phyloP scores from a whole-genome alignment of 495 filamentous ascomycete species.

The Podospora appendiculata region DNA sequence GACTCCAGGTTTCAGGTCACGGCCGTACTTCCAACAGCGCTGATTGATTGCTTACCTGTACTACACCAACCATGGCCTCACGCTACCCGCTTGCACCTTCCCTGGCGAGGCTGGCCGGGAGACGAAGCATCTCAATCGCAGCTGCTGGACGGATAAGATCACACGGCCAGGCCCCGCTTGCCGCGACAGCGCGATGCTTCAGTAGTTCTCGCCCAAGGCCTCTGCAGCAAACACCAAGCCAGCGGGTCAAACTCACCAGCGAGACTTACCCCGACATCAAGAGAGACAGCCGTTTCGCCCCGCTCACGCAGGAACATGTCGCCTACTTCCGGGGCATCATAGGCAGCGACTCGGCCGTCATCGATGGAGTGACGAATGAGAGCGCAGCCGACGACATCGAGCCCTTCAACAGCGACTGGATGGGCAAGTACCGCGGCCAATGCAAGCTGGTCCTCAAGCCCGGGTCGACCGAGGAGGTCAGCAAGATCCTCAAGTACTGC shows the following conservation, averaged over 20 bases:
- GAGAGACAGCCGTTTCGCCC: constrained; percentile 64
- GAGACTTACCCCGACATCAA: constrained; percentile 79
- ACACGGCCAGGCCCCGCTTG: constrained; percentile 1
- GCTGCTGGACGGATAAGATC: background rate
- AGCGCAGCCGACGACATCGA: constrained; percentile 68
- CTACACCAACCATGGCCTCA: constrained; percentile 17
- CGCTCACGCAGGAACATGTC: constrained; percentile 70
- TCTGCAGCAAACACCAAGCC: constrained; percentile 15
- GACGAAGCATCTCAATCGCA: background rate
- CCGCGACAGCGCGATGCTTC: constrained; percentile 21
- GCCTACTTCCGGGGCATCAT: constrained; percentile 68
- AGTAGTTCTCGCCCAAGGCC: constrained; percentile 23
- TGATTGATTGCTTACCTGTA: background rate
- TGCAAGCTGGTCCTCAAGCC: constrained; percentile 83
- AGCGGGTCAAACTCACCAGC: constrained; percentile 61
- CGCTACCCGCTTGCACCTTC: constrained; percentile 15
- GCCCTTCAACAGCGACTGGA: constrained; percentile 95
- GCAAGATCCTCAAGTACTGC: constrained; percentile 84
- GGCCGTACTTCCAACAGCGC: too few species aligned
- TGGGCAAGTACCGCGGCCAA: constrained; percentile 96
- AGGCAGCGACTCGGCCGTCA: constrained; percentile 66
- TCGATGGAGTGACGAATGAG: constrained; percentile 71
- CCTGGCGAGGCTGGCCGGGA: constrained; percentile 13
- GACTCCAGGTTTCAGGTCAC: too few species aligned
- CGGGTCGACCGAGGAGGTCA: constrained; percentile 70